Evolutionary conservation across 805 yeast genomes (phyloP).

Genomic region (Maudiozyma pseudohumilis): DNA sequence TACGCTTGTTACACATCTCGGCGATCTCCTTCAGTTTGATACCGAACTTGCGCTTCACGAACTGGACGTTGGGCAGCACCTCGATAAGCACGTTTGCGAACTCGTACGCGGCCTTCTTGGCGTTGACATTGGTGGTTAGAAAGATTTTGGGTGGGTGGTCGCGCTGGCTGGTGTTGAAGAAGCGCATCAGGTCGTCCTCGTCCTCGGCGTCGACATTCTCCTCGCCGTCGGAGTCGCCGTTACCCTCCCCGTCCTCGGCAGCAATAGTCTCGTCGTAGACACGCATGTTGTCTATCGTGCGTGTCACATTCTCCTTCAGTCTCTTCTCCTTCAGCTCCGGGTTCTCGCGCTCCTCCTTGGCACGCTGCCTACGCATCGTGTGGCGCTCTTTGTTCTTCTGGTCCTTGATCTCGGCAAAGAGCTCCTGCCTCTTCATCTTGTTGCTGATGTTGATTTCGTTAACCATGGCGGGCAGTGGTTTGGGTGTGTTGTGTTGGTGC

Average conservation of each 20-base stretch:
- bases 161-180: slow-evolving; percentile 41
- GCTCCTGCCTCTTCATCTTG: slow-evolving; percentile 69
- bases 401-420: slow-evolving; percentile 63
- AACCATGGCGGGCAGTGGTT: too few species aligned
- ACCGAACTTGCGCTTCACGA: slow-evolving; percentile 79
- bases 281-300: slow-evolving; percentile 74
- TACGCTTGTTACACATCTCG: slow-evolving; percentile 68
- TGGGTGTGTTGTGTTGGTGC: too few species aligned
- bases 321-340: slow-evolving; percentile 79
- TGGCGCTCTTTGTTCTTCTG: slow-evolving; percentile 71
- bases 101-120: slow-evolving; percentile 78
- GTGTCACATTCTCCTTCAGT: slow-evolving; percentile 65
- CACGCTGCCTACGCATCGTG: slow-evolving; percentile 65
- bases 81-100: slow-evolving; percentile 83
- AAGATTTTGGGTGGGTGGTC: slow-evolving; percentile 79
- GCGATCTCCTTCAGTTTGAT: slow-evolving; percentile 83
- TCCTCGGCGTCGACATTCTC: slow-evolving; percentile 6
- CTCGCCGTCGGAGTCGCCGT: too few species aligned
- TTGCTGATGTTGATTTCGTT: slow-evolving; percentile 50
- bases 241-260: slow-evolving; percentile 32
- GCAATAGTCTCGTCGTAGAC: slow-evolving; percentile 78
- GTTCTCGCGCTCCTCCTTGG: slow-evolving; percentile 75
- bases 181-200: slow-evolving; percentile 22
- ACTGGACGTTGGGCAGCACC: slow-evolving; percentile 74
- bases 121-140: slow-evolving; percentile 80